Percentiles rank a stretch among this genome's conserved stretches.
Evolutionary conservation across 768 basidiomycete species (phyloP).

Genomic region (Rubroboletus pulcherrimus): DNA sequence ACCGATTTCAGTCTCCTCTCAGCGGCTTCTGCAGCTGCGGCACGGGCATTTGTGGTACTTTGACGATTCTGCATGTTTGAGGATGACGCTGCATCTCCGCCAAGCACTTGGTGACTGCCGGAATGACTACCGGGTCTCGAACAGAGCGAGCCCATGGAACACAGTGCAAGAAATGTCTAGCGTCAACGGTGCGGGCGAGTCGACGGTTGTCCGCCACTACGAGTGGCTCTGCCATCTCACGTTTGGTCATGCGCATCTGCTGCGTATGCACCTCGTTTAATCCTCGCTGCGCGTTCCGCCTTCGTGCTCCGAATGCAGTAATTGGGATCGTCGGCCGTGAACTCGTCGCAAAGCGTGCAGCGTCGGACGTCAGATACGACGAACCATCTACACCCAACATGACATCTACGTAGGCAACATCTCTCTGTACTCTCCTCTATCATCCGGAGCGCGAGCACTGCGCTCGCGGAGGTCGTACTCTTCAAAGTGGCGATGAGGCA

Average conservation of each 20-base stretch:
- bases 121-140: constrained; percentile 46
- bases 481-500: constrained; percentile 50
- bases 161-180: not conserved
- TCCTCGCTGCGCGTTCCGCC: constrained; percentile 5
- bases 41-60: constrained; percentile 41
- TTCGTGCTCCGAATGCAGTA: not conserved
- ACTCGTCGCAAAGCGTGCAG: not conserved
- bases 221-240: constrained; percentile 12
- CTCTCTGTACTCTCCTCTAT: constrained; percentile 43
- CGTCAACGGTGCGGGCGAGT: not conserved
- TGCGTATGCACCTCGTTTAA: constrained; percentile 19
- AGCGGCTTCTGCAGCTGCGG: constrained; percentile 60
- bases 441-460: constrained; percentile 28
- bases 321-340: not conserved
- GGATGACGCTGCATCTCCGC: constrained; percentile 32
- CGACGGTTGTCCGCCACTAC: not conserved
- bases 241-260: constrained; percentile 5
- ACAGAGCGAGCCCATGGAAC: constrained; percentile 54
- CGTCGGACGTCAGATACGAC: not conserved
- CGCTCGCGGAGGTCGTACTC: constrained; percentile 46
- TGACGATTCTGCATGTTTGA: constrained; percentile 20
- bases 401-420: constrained; percentile 21
- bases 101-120: constrained; percentile 47
- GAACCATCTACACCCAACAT: not conserved
- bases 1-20: constrained; percentile 57